Evolutionary conservation across 148 eudicot genomes (phyloP), one percentile per base, ranked within the genome.

Genomic region (Fagopyrum homotropicum): DNA sequence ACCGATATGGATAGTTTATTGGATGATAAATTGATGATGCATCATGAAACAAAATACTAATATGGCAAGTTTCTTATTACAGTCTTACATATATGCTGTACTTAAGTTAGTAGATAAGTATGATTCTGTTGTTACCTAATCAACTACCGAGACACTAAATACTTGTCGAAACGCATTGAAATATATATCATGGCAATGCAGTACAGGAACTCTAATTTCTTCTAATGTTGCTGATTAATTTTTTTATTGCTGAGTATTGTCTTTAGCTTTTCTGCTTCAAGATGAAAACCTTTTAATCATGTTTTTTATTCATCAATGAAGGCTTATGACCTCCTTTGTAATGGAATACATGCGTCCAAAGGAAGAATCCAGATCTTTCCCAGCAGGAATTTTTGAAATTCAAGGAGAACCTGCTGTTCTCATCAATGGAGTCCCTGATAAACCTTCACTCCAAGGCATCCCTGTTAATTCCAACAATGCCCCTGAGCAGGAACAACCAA

Each of bases 371-470:
- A 83, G 83, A 50, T 75, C 79, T 40, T 74, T 77, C 46, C 29
- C 80, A 35, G 64, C 80, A 44, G 84, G 80, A 26, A 76, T 92
- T 47, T 87, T 78, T 51, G 85, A 87, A 76, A 59, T 92, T 61
- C 84, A 88, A 30, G 97, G 93, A 75, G 97, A 92, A 82, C 97
- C 97, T 49, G 92, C 89, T 72, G 72, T 89, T 16, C 83, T 92
- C 45, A 87, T 90, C 14, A 89, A 90, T 59, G 93, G 93, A 48
- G 83, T 90, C 50, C 97, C 97, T 30, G 88, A 88, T 55, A 4
- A 76, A 72, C 70, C 87, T 26, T 61, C 80, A 19, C 69, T 9
- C 48, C 76, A 79, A 52, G 71, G 46, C n/a, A 75, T 60, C 51
- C 81, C 35, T 30, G 22, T 69, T 60, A 50, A 77, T 7, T 76